Evolutionary conservation across 2,329 filamentous ascomycete genomes (phyloP), one percentile per base, ranked within the genome.

Genomic region (Hymenoscyphus occultus): DNA sequence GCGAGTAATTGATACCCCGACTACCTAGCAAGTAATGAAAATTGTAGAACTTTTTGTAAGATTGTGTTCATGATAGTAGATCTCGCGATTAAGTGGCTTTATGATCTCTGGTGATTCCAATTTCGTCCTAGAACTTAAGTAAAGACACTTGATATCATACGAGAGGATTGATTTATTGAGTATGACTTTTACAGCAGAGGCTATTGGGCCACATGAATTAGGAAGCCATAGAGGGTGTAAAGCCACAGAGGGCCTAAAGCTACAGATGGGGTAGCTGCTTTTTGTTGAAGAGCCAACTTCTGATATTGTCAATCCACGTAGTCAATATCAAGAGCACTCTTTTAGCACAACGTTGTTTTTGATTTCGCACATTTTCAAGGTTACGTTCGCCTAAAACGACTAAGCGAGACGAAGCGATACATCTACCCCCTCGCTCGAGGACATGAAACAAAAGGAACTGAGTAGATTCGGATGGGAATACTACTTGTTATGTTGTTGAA

Each of bases 1-100:
- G 72, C 68, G 72, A 75, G 65, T 74, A 62, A 71, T 74, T 72
- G 71, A 74, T 74, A 74, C 73, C 72, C 71, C 9, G 28, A 35
- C 32, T 35, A 51, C 45, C n/a, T 22, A 22, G n/a, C 45, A 51
- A 51, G 45, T 19, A 51, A 22, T 51, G 9, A 51, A 51, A 51
- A 10, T 12, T 9, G 19, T 51, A 51, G n/a, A 16, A 51, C 19
- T 10, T 3, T 51, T 4, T 51, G 45, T 45, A 35, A 35, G 5
- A 35, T 35, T 35, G 6, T 28, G 10, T 22, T 22, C 5, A 19
- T 1, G 16, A n/a, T 48, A 19, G 5, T 19, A n/a, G 19, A 22
- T 48, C n/a, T 48, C 45, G 19, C n/a, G 14, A 3, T 7, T 12
- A 7, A 22, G 45, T 51, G 45, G 22, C n/a, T 51, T 51, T 10